These are phyloP conservation scores for Arthromyces matolae DNA, from an alignment of 768 basidiomycete species.

Conservation along the genomic window DNA sequence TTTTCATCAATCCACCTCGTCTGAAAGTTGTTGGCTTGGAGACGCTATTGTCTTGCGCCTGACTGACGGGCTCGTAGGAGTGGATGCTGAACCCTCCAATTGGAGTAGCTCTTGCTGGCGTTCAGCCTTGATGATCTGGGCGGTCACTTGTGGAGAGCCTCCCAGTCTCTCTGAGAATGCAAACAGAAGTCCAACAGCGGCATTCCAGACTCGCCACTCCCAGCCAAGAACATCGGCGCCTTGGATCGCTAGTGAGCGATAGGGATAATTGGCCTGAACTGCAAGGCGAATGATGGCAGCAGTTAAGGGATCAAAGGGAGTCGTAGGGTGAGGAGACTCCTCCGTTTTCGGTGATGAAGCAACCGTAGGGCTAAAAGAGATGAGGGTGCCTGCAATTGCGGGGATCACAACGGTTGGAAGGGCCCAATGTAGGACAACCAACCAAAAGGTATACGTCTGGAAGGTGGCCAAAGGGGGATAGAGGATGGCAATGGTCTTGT, in stretches of 20 bases:
- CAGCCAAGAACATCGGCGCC: conserved; percentile 54
- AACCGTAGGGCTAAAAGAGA: conserved; percentile 55
- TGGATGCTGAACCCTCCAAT: conserved; percentile 3
- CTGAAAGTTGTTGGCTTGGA: conserved; percentile 6
- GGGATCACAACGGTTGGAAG: conserved; percentile 62
- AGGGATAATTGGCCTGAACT: conserved; percentile 56
- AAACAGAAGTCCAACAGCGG: conserved; percentile 56
- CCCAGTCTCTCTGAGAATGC: conserved; percentile 66
- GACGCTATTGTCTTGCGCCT: conserved; percentile 21
- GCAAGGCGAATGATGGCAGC: conserved; percentile 64
- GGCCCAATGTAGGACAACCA: conserved; percentile 57
- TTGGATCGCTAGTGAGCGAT: conserved; percentile 27
- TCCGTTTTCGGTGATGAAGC: conserved; percentile 5
- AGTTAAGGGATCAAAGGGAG: conserved; percentile 58
- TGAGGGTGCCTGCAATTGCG: conserved; percentile 48
- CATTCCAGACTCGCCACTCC: conserved; percentile 52
- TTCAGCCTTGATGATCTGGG: conserved; percentile 26
- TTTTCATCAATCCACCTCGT: conserved; percentile 16
- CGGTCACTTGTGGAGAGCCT: conserved; percentile 37
- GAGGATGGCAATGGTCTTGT: conserved; percentile 19
- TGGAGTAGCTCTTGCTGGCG: conserved; percentile 16
- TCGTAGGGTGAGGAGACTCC: conserved; percentile 14
- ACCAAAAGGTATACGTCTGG: conserved; percentile 46
- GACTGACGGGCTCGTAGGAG: conserved; percentile 1
- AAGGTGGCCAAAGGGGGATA: conserved; percentile 46